These are phyloP conservation scores for Lavandula angustifolia DNA, from an alignment of 257 asterid genomes.

Conservation along the genomic window DNA sequence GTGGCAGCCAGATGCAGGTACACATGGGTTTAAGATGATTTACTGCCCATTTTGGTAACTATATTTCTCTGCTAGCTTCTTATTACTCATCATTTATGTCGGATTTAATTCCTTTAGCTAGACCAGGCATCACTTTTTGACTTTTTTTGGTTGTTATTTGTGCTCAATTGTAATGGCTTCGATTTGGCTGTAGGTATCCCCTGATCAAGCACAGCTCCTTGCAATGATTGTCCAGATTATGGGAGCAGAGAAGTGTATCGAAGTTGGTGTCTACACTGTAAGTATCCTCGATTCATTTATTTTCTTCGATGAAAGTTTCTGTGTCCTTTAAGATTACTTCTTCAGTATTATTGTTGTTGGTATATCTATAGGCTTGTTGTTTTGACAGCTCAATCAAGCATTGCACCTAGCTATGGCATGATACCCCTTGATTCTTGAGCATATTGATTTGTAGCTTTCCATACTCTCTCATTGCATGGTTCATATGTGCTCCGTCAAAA, in stretches of 20 bases:
- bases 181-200: conserved; percentile 65
- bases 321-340: neutral
- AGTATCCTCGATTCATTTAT: conserved; percentile 27
- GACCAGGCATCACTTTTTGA: conserved; percentile 6
- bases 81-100: neutral
- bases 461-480: conserved; percentile 4
- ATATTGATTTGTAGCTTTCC: neutral
- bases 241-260: conserved; percentile 90
- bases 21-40: neutral
- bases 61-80: neutral
- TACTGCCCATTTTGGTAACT: neutral
- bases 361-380: neutral
- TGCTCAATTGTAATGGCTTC: conserved; percentile 18
- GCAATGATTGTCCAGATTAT: conserved; percentile 83
- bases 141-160: conserved; percentile 2
- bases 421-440: neutral
- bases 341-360: neutral
- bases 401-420: conserved; percentile 14
- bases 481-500: too few species aligned
- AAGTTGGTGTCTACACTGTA: conserved; percentile 91
- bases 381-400: neutral
- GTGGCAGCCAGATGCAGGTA: conserved; percentile 95
- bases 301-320: neutral
- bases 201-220: conserved; percentile 96
- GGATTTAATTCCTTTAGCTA: conserved; percentile 8